A percentile compares a stretch with the other conserved stretches of the same genome.
phyloP scores from a whole-genome alignment of 768 basidiomycete genomes.

The Termitomyces sp. region DNA sequence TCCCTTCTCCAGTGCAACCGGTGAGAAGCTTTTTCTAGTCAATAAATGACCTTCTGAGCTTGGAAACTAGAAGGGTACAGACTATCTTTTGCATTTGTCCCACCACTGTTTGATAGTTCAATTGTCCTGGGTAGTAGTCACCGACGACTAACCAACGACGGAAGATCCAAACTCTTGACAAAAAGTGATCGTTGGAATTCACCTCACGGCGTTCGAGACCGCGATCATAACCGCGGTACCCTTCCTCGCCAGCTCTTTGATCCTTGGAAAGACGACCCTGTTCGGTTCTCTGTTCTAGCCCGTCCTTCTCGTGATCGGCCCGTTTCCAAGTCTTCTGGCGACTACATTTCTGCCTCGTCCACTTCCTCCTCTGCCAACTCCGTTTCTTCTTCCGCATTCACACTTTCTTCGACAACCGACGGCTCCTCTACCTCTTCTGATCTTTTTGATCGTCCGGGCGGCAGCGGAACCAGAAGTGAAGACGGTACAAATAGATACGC shows the following conservation, averaged over 20 bases:
- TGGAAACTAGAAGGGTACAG: too few relatives aligned
- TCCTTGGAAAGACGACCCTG: conserved; percentile 86
- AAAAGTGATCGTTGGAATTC: too few relatives aligned
- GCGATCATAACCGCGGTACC: conserved; percentile 22
- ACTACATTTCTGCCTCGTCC: conserved; percentile 70
- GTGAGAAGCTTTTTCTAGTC: too few relatives aligned
- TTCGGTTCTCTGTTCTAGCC: conserved; percentile 68
- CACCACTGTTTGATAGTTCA: too few relatives aligned
- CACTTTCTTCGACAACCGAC: conserved; percentile 74
- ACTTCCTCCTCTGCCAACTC: conserved; percentile 72
- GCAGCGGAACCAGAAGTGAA: conserved; percentile 41
- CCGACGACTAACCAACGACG: too few relatives aligned
- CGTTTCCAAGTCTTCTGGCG: conserved; percentile 57
- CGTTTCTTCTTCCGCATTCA: conserved; percentile 60
- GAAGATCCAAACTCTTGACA: too few relatives aligned
- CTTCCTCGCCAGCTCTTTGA: conserved; percentile 72
- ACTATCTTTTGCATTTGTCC: too few relatives aligned
- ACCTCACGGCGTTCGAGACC: too few relatives aligned
- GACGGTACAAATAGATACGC: conserved; percentile 60
- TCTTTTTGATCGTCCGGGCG: conserved; percentile 51
- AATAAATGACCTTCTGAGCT: too few relatives aligned
- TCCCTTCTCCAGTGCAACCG: too few relatives aligned
- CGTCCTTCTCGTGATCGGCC: conserved; percentile 42
- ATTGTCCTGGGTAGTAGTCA: too few relatives aligned
- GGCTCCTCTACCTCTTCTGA: conserved; percentile 69